phyloP scores from a whole-genome alignment of 495 filamentous ascomycete genomes.

The Cercophora samala region DNA sequence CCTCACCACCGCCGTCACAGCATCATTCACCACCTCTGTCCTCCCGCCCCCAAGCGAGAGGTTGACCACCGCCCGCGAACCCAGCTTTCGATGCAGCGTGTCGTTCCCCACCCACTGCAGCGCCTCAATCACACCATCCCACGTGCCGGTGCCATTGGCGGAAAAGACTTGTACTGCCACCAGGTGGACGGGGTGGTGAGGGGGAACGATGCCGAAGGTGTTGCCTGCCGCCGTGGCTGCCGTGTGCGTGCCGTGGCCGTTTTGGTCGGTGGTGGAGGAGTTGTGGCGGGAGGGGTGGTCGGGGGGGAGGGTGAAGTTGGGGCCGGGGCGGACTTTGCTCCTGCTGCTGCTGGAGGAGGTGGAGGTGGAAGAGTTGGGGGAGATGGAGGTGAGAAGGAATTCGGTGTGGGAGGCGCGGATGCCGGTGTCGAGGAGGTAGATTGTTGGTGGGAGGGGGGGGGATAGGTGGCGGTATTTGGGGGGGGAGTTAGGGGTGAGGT shows the following conservation, averaged over 20 bases:
- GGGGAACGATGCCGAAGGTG: constrained; percentile 57
- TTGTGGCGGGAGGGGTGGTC: constrained; percentile 49
- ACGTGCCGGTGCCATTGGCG: constrained; percentile 37
- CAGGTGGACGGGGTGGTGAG: constrained; percentile 22
- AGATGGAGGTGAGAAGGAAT: constrained; percentile 45
- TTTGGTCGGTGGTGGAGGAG: constrained; percentile 41
- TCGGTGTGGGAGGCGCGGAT: constrained; percentile 51
- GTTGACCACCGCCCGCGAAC: constrained; percentile 44
- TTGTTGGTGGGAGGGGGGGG: constrained; percentile 8
- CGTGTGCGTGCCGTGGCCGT: constrained; percentile 65
- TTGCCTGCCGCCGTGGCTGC: constrained; percentile 57
- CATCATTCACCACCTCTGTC: constrained; percentile 50
- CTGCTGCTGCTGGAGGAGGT: too few relatives aligned
- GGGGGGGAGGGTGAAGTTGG: constrained; percentile 50
- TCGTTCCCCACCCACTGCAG: constrained; percentile 53
- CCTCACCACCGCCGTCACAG: constrained; percentile 44
- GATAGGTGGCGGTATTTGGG: constrained; percentile 36
- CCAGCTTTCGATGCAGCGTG: constrained; percentile 34
- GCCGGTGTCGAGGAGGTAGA: constrained; percentile 58
- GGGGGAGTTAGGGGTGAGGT: constrained; percentile 36
- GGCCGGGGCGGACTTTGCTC: constrained; percentile 44
- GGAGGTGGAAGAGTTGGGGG: constrained; percentile 54
- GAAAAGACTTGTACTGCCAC: constrained; percentile 65
- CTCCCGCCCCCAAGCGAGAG: constrained; percentile 52
- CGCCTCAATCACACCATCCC: constrained; percentile 29